These are phyloP conservation scores for Umbelopsis sp. DNA, from an alignment of 192 early-diverging fungal genomes.

Conservation along the genomic window DNA sequence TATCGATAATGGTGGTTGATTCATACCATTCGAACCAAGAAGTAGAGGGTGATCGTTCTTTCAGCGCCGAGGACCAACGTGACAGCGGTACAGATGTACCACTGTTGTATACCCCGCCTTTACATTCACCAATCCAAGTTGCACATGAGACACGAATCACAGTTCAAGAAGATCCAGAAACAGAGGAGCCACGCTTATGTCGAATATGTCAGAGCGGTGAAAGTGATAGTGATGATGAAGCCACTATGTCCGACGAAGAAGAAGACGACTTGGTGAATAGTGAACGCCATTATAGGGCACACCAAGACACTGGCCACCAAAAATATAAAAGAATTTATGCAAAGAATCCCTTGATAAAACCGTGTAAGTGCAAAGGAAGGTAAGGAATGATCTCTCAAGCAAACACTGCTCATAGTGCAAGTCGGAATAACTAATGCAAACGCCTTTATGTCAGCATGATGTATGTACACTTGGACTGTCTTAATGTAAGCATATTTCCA, in stretches of 20 bases:
- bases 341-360: slow-evolving; percentile 19
- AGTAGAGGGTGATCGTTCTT: too few species aligned
- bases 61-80: not conserved
- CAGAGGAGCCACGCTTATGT: not conserved
- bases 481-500: slow-evolving; percentile 4
- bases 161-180: not conserved
- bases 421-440: not conserved
- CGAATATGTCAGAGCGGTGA: slow-evolving; percentile 9
- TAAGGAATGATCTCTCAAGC: not conserved
- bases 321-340: not conserved
- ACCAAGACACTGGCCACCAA: not conserved
- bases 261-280: not conserved
- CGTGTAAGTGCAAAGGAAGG: slow-evolving; percentile 23
- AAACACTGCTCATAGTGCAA: too few species aligned
- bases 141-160: not conserved
- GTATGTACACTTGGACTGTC: slow-evolving; percentile 19
- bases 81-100: not conserved
- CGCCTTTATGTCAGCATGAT: not conserved
- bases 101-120: not conserved
- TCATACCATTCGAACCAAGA: not conserved
- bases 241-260: not conserved
- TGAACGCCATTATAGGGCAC: not conserved
- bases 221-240: not conserved
- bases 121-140: not conserved
- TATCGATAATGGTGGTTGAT: too few species aligned